Base-by-base conservation (phyloP, 257 asterid species). In the Forsythia viridissima region DNA sequence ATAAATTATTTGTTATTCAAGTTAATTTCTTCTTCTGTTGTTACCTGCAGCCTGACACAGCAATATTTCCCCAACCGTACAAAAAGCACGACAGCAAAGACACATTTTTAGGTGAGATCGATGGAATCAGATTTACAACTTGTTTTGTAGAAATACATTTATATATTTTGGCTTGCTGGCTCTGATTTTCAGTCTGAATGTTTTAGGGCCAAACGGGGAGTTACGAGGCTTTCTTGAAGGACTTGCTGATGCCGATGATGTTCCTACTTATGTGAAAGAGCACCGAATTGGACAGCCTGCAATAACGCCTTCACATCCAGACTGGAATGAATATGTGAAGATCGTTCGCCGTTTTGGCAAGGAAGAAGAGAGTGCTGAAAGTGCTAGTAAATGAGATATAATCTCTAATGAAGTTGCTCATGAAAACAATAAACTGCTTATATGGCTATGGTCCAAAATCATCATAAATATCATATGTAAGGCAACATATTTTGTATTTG, bases 221-320 rank as follows among this genome's bases (percentile, higher is more conserved):
- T 11, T 91, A 72, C 77, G 81, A 0, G 81, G 78, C 13, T 91
- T 77, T 80, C 82, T 91, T 11, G 81, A 80, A 0, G 93, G 86
- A 0, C 63, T 89, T 0, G 89, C 67, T 0, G 90, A 84, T 65
- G 88, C 89, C 0, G 63, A 74, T 0, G 89, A 89, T 61, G 96
- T 91, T 41, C 89, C 83, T 1, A 74, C 85, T 1, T 89, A 89
- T 13, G 91, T 91, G 66, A 83, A 91, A 37, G 83, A 82, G 52
- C 88, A 85, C 79, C 43, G 77, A 4, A 16, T 86, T 0, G 93
- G 96, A 51, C 91, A 88, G 70, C 80, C 87, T n/a, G 85, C 86
- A 1, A 91, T 88, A 18, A 74, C 91, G 0, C 21, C 80, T 0
- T 37, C 74, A 0, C 92, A 91, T 68, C 84, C 88, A 0, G 34